Evolutionary conservation across 2,329 filamentous ascomycete species (phyloP).

Genomic region (Chaetothyriales sp.): DNA sequence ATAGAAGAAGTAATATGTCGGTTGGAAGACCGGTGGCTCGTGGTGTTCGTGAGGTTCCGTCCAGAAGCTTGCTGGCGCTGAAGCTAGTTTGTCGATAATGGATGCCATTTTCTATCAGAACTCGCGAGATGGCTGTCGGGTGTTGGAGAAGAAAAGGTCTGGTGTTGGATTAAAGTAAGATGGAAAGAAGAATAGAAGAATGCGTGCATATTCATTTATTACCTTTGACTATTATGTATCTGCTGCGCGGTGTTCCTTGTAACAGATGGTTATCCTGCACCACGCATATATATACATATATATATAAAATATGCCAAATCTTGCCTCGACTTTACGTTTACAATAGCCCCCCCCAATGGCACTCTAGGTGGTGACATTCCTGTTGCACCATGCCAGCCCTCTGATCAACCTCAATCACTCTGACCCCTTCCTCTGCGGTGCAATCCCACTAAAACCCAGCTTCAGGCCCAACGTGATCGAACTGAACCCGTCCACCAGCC

Average conservation of each 20-base stretch:
- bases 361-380: no score
- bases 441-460: neutral
- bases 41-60: neutral
- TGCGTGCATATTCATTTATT: no score
- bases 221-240: no score
- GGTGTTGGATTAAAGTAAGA: no score
- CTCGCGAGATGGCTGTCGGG: neutral
- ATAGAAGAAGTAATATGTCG: slow-evolving; percentile 25
- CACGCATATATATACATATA: no score
- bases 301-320: no score
- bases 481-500: neutral
- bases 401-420: neutral
- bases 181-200: no score
- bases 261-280: no score
- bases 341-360: no score
- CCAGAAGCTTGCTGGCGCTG: neutral
- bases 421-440: neutral
- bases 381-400: no score
- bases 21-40: neutral
- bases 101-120: neutral
- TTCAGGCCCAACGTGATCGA: neutral
- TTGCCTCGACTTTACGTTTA: no score
- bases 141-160: neutral
- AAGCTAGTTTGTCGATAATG: neutral
- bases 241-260: no score